Conservation (phyloP, 495 filamentous ascomycete genomes). For the Neurospora intermedia region DNA sequence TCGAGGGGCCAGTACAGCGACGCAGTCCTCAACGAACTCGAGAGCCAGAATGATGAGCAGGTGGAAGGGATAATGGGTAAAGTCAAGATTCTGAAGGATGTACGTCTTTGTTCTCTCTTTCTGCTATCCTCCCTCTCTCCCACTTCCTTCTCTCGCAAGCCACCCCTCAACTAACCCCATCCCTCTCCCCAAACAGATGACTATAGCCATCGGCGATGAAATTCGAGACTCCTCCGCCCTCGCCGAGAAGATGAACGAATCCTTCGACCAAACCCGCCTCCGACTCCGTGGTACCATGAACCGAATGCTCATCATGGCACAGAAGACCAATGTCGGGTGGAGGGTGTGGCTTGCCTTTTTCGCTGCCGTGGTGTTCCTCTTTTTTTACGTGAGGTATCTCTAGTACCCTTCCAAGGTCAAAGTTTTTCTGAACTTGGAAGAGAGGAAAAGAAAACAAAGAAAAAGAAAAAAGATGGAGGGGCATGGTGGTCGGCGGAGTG, state of each 20-base stretch:
- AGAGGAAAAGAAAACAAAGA: neutral
- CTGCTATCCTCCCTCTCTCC: neutral
- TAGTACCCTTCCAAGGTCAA: neutral
- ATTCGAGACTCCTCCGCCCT: constrained; percentile 78
- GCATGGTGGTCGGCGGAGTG: neutral
- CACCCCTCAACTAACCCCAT: neutral
- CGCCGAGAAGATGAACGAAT: constrained; percentile 80
- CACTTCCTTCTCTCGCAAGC: neutral
- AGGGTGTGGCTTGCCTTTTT: constrained; percentile 88
- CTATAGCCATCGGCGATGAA: constrained; percentile 85
- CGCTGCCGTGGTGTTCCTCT: constrained; percentile 62
- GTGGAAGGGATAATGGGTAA: constrained; percentile 85
- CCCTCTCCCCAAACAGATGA: constrained; percentile 49
- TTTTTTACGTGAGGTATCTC: constrained; percentile 72
- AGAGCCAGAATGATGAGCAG: constrained; percentile 89
- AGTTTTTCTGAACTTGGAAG: neutral
- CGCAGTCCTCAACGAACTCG: constrained; percentile 83
- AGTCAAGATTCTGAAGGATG: constrained; percentile 85
- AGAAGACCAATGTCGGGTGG: constrained; percentile 88
- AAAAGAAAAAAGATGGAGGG: neutral
- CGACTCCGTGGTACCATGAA: constrained; percentile 88
- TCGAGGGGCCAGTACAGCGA: constrained; percentile 86
- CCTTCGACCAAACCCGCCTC: constrained; percentile 74
- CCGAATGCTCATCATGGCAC: constrained; percentile 91
- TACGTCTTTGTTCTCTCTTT: constrained; percentile 33